These are phyloP conservation scores for Datisca glomerata DNA, from an alignment of 306 rosid genomes.

Conservation along the genomic window DNA sequence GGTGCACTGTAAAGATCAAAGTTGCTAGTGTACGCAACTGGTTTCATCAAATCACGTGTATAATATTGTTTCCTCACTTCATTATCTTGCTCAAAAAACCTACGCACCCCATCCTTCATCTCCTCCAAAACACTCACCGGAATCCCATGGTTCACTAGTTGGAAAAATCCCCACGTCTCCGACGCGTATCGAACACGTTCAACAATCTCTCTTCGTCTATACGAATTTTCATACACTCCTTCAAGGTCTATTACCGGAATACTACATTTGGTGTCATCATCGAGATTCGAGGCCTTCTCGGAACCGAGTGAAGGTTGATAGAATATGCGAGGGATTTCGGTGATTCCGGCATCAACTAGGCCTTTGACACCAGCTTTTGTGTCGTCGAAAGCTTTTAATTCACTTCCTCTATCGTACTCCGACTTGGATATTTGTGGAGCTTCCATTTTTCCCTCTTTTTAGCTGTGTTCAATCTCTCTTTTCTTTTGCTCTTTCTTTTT, in stretches of 20 bases:
- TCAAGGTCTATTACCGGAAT: conserved; percentile 29
- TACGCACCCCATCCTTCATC: background rate
- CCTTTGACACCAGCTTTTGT: conserved; percentile 57
- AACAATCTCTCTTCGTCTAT: conserved; percentile 11
- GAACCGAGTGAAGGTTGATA: conserved; percentile 1
- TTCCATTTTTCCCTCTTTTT: too few relatives aligned
- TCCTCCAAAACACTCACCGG: background rate
- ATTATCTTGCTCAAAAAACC: conserved; percentile 3
- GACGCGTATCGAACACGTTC: conserved; percentile 18
- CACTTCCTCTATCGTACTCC: conserved; percentile 4
- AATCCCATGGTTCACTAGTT: background rate
- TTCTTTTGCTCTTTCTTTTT: too few relatives aligned
- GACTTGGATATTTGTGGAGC: too few relatives aligned
- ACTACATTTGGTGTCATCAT: background rate
- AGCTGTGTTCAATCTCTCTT: too few relatives aligned
- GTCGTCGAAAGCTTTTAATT: conserved; percentile 26
- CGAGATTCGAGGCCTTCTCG: conserved; percentile 1
- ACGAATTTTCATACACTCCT: conserved; percentile 5
- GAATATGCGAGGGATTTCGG: conserved; percentile 36
- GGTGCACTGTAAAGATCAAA: conserved; percentile 16
- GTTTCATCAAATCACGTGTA: conserved; percentile 9
- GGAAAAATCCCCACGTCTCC: conserved; percentile 8
- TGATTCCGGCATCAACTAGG: conserved; percentile 45
- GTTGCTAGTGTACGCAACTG: conserved; percentile 18
- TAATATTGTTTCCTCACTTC: conserved; percentile 6